Evolutionary conservation across 345 rosid genomes (phyloP).

Genomic region (Geranium brycei): DNA sequence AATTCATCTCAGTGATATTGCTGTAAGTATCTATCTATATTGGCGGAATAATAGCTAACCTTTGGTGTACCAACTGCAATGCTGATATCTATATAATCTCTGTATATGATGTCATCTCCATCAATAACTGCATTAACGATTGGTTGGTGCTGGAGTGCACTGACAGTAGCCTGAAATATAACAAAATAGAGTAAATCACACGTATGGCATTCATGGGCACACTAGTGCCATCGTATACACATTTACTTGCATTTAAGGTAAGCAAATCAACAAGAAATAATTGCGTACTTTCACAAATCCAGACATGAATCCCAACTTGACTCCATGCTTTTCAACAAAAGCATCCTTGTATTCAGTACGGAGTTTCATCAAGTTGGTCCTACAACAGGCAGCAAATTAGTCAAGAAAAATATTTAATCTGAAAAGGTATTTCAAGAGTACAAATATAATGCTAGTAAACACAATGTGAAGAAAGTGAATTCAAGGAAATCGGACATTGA

Average conservation of each 20-base stretch:
- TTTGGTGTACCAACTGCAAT: slow-evolving; percentile 87
- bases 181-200: background rate
- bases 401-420: background rate
- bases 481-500: background rate
- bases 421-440: background rate
- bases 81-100: slow-evolving; percentile 90
- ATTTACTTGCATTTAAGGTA: background rate
- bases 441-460: background rate
- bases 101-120: slow-evolving; percentile 92
- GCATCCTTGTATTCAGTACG: slow-evolving; percentile 96
- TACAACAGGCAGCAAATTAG: slow-evolving; percentile 17
- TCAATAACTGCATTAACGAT: slow-evolving; percentile 95
- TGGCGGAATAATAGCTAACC: slow-evolving; percentile 23
- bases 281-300: slow-evolving; percentile 74
- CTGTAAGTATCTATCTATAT: too few species aligned
- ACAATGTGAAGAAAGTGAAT: background rate
- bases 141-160: slow-evolving; percentile 89
- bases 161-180: slow-evolving; percentile 70
- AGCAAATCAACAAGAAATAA: background rate
- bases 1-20: too few species aligned
- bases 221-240: background rate
- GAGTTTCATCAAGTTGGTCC: slow-evolving; percentile 98
- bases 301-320: slow-evolving; percentile 93
- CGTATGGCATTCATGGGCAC: background rate
- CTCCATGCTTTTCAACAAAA: slow-evolving; percentile 91